phyloP scores from a whole-genome alignment of 208 protist species.

The Trypanosoma mega region DNA sequence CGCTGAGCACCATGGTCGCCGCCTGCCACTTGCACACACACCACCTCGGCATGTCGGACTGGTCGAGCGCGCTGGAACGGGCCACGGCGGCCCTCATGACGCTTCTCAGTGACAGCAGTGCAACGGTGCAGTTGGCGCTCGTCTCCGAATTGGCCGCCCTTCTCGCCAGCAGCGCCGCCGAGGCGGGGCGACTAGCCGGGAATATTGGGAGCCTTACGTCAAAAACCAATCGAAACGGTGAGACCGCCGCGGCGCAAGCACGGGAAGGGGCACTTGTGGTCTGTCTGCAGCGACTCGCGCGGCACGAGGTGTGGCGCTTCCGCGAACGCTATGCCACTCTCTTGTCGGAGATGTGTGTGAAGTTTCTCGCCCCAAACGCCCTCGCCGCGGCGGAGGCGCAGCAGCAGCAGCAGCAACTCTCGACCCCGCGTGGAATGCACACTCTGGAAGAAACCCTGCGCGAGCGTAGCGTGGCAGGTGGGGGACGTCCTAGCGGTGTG shows the following conservation, averaged over 20 bases:
- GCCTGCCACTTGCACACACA: conserved; percentile 14
- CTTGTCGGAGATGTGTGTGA: conserved; percentile 57
- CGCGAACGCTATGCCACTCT: conserved; percentile 60
- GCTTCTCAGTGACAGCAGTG: conserved; percentile 52
- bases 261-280: conserved; percentile 45
- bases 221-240: too few species aligned
- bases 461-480: conserved; percentile 6
- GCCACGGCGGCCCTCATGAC: conserved; percentile 53
- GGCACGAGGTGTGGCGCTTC: conserved; percentile 77
- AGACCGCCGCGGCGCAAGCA: conserved; percentile 29
- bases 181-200: conserved; percentile 2
- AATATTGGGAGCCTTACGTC: conserved; percentile 2
- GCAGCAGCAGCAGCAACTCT: conserved; percentile 3
- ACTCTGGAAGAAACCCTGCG: conserved; percentile 16
- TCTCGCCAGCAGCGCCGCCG: conserved; percentile 23
- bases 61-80: conserved; percentile 36
- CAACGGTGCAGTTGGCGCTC: conserved; percentile 62
- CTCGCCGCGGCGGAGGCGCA: conserved; percentile 14
- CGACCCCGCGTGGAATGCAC: background rate
- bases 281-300: conserved; percentile 47
- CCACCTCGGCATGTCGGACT: conserved; percentile 15
- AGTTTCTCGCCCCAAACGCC: conserved; percentile 39
- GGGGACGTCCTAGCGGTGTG: conserved; percentile 8
- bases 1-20: conserved; percentile 45
- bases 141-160: conserved; percentile 62